Conservation (phyloP, 139 green algal genomes). For the Pleodorina starrii region DNA sequence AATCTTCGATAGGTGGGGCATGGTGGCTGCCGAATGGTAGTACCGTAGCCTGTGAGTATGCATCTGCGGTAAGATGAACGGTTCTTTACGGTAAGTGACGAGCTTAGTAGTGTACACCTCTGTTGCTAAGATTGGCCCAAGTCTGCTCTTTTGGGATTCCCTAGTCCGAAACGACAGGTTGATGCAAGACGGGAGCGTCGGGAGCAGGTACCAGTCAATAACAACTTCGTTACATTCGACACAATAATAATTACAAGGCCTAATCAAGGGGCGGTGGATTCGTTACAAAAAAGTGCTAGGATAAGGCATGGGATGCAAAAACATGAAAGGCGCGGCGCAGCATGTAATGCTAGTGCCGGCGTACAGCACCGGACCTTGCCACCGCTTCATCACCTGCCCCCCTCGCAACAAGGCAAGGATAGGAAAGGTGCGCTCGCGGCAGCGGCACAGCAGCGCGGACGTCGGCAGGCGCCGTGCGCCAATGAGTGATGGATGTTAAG, state of each 20-base stretch:
- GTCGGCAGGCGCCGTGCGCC: not conserved
- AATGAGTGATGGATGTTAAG: slow-evolving; percentile 6
- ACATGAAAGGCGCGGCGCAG: not conserved
- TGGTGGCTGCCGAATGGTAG: too few relatives aligned
- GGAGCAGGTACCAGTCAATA: too few relatives aligned
- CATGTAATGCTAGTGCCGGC: not conserved
- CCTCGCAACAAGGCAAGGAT: not conserved
- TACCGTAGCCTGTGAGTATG: too few relatives aligned
- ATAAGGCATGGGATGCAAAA: not conserved
- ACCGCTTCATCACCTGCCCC: not conserved
- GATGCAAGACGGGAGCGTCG: too few relatives aligned
- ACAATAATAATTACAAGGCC: not conserved
- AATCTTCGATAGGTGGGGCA: too few relatives aligned
- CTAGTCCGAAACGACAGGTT: too few relatives aligned
- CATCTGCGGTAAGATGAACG: too few relatives aligned
- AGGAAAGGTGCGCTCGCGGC: too few relatives aligned
- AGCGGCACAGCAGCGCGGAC: not conserved
- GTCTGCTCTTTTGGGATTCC: too few relatives aligned
- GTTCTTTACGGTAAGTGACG: too few relatives aligned
- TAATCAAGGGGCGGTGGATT: not conserved
- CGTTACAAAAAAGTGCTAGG: slow-evolving; percentile 6
- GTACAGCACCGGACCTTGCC: not conserved
- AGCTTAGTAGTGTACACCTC: too few relatives aligned
- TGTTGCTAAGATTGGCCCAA: too few relatives aligned
- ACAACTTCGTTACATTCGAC: slow-evolving; percentile 6